Evolutionary conservation across 2,329 filamentous ascomycete genomes (phyloP).

Genomic region (Penicillium sp.): DNA sequence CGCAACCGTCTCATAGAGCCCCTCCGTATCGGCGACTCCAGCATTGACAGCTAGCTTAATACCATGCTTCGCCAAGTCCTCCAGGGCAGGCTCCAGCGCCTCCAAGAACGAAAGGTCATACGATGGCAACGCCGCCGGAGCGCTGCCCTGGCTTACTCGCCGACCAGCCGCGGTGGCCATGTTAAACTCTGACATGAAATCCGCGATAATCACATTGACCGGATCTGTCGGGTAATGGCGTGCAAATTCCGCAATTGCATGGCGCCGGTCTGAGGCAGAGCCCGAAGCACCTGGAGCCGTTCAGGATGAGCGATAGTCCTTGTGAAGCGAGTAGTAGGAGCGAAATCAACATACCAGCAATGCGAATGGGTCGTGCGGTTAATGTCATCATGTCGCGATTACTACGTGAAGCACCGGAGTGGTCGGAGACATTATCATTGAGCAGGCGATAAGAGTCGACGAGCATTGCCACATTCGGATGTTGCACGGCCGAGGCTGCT

Average conservation of each 20-base stretch:
- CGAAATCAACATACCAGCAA: slow-evolving; percentile 20
- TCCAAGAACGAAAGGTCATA: slow-evolving; percentile 55
- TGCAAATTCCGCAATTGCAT: slow-evolving; percentile 46
- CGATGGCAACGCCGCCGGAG: slow-evolving; percentile 34
- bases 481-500: no score
- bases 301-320: no score
- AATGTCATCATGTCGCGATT: slow-evolving; percentile 15
- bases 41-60: slow-evolving; percentile 49
- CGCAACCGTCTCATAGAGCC: slow-evolving; percentile 39
- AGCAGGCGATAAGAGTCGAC: no score
- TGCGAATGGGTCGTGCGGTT: slow-evolving; percentile 22
- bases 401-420: background rate
- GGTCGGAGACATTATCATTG: background rate
- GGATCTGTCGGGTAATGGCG: slow-evolving; percentile 40
- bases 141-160: slow-evolving; percentile 35
- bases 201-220: slow-evolving; percentile 48
- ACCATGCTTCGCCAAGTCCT: slow-evolving; percentile 39
- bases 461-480: no score
- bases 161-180: slow-evolving; percentile 47
- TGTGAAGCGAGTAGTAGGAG: no score
- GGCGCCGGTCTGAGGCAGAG: slow-evolving; percentile 46
- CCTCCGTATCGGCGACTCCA: slow-evolving; percentile 43
- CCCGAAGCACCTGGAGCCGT: slow-evolving; percentile 40
- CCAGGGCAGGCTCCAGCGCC: slow-evolving; percentile 43
- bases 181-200: slow-evolving; percentile 53